Evolutionary conservation across 768 basidiomycete species (phyloP).

Genomic region (Russula olivacea): DNA sequence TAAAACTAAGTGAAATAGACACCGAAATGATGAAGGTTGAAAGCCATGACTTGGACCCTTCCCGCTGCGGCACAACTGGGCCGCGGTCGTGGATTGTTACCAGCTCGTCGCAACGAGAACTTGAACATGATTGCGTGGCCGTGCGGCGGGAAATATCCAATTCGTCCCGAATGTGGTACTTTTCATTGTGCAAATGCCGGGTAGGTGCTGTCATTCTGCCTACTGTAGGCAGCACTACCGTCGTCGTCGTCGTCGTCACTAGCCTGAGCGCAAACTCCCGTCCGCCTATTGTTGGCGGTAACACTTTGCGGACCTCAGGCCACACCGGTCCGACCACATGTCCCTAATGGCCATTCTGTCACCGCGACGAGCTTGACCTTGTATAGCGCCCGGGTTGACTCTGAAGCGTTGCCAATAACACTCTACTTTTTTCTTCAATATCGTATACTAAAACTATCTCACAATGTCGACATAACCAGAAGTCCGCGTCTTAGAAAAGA

Average conservation of each 20-base stretch:
- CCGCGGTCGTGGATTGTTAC: background rate
- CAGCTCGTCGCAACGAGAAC: background rate
- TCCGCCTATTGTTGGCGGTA: too few species aligned
- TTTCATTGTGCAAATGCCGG: background rate
- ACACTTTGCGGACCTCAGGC: background rate
- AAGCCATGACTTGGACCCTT: background rate
- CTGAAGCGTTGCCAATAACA: too few species aligned
- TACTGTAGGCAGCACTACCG: background rate
- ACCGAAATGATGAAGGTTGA: background rate
- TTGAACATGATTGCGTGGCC: background rate
- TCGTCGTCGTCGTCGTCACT: background rate
- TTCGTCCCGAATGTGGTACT: background rate
- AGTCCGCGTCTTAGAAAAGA: background rate
- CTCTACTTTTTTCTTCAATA: background rate
- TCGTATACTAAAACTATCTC: background rate
- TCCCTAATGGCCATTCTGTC: too few species aligned
- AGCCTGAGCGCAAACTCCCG: background rate
- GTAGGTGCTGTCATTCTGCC: background rate
- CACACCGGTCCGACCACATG: too few species aligned
- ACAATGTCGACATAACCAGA: background rate
- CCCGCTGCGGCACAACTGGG: background rate
- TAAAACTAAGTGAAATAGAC: background rate
- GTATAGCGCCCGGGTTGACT: too few species aligned
- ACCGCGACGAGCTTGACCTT: too few species aligned
- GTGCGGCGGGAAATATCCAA: background rate